Evolutionary conservation across 2,329 filamentous ascomycete species (phyloP).

Genomic region (Clathrospora elynae): DNA sequence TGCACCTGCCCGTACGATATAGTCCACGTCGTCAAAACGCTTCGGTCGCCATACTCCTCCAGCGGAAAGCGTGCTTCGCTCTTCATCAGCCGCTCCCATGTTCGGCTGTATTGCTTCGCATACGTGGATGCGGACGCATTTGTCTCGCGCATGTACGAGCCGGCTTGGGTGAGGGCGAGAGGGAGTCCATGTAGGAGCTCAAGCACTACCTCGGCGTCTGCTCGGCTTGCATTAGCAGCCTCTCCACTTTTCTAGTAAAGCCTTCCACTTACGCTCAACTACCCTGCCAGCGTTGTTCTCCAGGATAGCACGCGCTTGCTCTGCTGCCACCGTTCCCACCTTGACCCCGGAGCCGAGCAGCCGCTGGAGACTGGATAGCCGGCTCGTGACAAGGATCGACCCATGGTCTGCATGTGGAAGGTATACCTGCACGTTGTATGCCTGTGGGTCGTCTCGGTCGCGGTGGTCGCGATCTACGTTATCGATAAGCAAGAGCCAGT

Average conservation of each 20-base stretch:
- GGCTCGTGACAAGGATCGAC: conserved; percentile 27
- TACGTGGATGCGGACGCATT: conserved; percentile 42
- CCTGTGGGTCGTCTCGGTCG: conserved; percentile 15
- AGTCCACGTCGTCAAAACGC: conserved; percentile 32
- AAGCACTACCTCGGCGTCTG: conserved; percentile 32
- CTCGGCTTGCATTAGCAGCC: conserved; percentile 9
- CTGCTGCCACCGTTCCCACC: conserved; percentile 26
- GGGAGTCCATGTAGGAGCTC: conserved; percentile 53
- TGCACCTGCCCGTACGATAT: conserved; percentile 35
- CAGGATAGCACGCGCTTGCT: conserved; percentile 34
- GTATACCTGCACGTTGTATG: conserved; percentile 23
- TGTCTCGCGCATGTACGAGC: conserved; percentile 48
- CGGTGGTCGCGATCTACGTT: conserved; percentile 25
- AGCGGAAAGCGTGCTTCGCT: conserved; percentile 23
- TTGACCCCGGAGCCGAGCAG: conserved; percentile 37
- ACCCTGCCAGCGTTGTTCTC: conserved; percentile 27
- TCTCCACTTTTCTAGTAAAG: neutral
- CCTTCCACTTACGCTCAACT: conserved; percentile 20
- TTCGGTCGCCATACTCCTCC: conserved; percentile 35
- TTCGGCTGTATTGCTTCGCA: conserved; percentile 50
- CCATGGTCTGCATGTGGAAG: conserved; percentile 23
- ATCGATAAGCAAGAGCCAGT: conserved; percentile 26
- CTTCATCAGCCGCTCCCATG: conserved; percentile 41
- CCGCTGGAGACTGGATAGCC: conserved; percentile 22
- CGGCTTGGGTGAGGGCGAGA: conserved; percentile 55